Base-by-base conservation (phyloP, 2,329 filamentous ascomycete species). In the Karstenula rhodostoma region DNA sequence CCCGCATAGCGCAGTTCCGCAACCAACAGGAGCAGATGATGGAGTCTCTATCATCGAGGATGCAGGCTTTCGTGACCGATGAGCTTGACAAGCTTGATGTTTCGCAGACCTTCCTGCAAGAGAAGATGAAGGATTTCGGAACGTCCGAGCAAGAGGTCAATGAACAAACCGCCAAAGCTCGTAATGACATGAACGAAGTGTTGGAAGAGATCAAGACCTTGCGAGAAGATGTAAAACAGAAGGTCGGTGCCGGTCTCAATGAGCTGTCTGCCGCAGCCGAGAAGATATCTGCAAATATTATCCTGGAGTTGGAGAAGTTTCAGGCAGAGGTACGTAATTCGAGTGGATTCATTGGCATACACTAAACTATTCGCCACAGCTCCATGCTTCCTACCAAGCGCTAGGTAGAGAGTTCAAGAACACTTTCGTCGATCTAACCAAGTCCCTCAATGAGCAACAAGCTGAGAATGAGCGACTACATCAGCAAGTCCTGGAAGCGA, bases 121-220 rank as follows among this genome's bases (percentile, higher is more conserved):
- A 89, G 48, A 91, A 94, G 70, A 83, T 90, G 9, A 80, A 84
- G 8, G 84, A 84, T 0, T 93, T 97, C 68, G 84, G 87, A 42
- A 82, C 84, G 19, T 91, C 90, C 0, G 89, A 90, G 75, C 82
- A 83, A 53, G 86, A 90, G 67, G 85, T 96, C 17, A 84, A 90
- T 56, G 82, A 86, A 44, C 89, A 91, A 70, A 90, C 89, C 58
- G 82, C 85, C 25, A 83, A 85, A 63, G 90, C 93, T 2, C 92
- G 90, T 70, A 88, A 94, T 50, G 90, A 94, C 58, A 93, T 97
- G 91, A 94, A 97, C 69, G 83, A 87, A n/a, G 90, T 97, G 1
- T 84, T 99, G 10, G 92, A 95, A 70, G 94, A 96, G 74, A 97
- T 98, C 75, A 94, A 94, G 74, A 88, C 87, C n/a, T 84, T 98